Base-by-base conservation (phyloP, 441 rosid genomes). In the Mallotus repandus region DNA sequence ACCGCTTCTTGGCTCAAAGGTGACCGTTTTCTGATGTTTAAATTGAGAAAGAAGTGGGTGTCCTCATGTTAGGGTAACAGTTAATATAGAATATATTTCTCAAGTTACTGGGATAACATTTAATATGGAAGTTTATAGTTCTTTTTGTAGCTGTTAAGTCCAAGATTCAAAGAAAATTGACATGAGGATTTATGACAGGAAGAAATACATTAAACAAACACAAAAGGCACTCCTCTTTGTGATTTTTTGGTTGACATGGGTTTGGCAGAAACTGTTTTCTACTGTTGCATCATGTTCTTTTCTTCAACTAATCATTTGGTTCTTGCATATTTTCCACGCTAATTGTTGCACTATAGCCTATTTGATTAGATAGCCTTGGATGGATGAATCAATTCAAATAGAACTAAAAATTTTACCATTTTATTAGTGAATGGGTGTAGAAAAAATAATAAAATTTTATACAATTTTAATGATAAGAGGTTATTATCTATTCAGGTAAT, bases 21-120 rank as follows among this genome's bases (percentile, higher is more conserved):
- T 72, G 46, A 76, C 81, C 69, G 78, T 78, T 84, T 57, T n/a
- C 29, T 16, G 32, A 12, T 25, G 13, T 54, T 9, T 7, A 15
- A 25, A 48, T 25, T 43, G 46, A 50, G 9, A 11, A 49, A 9
- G 45, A 0, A 66, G 46, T 63, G 52, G 48, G 29, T n/a, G 52
- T 13, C 67, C 67, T 63, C 50, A 9, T 55, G 59, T 7, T 48
- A 48, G 10, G 29, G 29, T 25, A 25, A 25, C 29, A 25, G n/a
- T 25, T 25, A 25, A 25, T 25, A 25, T 25, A 25, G 29, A 25
- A 25, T 25, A 25, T 25, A 25, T 25, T 25, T 25, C 2, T 25
- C 29, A 25, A 25, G 29, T 9, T 9, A 9, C n/a, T 55, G n/a
- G 25, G 12, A n/a, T 7, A 55, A 55, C 25, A 9, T 55, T 19